A percentile compares a stretch with the other conserved stretches of the same genome.
phyloP scores from a whole-genome alignment of 2,329 filamentous ascomycete genomes.

The Penicillium sp. region DNA sequence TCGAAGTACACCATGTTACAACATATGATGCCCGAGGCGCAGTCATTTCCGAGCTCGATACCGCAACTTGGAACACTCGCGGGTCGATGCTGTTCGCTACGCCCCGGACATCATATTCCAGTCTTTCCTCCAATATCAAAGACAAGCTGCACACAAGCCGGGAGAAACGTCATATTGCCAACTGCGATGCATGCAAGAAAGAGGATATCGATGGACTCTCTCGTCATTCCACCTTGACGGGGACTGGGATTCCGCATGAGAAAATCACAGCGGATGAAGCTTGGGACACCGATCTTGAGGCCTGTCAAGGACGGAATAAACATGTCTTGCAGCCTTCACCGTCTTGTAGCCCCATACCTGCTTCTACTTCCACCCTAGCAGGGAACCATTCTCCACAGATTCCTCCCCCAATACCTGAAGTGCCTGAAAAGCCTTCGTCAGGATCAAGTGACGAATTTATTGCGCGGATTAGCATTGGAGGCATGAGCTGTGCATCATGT shows the following conservation, averaged over 20 bases:
- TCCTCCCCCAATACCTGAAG: slow-evolving; percentile 3
- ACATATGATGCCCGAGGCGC: slow-evolving; percentile 37
- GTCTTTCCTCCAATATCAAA: slow-evolving; percentile 21
- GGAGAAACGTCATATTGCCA: slow-evolving; percentile 47
- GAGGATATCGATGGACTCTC: slow-evolving; percentile 34
- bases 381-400: background rate
- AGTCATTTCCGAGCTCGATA: slow-evolving; percentile 38
- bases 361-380: background rate
- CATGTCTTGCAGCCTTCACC: background rate
- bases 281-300: background rate
- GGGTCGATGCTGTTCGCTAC: slow-evolving; percentile 25
- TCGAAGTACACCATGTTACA: slow-evolving; percentile 48
- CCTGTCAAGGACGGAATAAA: background rate
- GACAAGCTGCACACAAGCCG: slow-evolving; percentile 18
- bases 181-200: slow-evolving; percentile 52
- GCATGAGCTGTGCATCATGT: slow-evolving; percentile 75
- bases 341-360: background rate
- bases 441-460: slow-evolving; percentile 19
- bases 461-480: slow-evolving; percentile 56
- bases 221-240: slow-evolving; percentile 13
- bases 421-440: slow-evolving; percentile 1
- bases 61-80: slow-evolving; percentile 31
- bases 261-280: slow-evolving; percentile 7
- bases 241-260: slow-evolving; percentile 12
- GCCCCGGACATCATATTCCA: slow-evolving; percentile 19